These are phyloP conservation scores for Xylaria polymorpha DNA, from an alignment of 2,329 filamentous ascomycete genomes.

Conservation along the genomic window DNA sequence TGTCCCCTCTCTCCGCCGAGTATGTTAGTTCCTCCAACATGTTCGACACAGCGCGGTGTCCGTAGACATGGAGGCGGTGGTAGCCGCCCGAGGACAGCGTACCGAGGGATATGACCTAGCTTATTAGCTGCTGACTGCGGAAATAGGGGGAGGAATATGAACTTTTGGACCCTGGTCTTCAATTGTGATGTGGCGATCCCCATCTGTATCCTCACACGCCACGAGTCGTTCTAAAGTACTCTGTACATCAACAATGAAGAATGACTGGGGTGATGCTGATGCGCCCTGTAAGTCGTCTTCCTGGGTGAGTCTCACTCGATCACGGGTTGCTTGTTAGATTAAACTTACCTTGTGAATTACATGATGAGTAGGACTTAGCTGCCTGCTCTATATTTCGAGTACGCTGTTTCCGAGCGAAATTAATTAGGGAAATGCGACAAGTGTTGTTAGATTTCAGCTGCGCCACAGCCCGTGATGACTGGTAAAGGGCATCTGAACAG, in stretches of 20 bases:
- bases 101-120: conserved; percentile 5
- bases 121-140: background rate
- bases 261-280: background rate
- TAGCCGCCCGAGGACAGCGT: conserved; percentile 10
- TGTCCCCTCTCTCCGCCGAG: background rate
- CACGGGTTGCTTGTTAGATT: background rate
- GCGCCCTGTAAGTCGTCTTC: conserved; percentile 3
- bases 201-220: conserved; percentile 13
- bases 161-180: conserved; percentile 19
- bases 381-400: background rate
- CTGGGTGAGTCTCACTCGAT: background rate
- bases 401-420: conserved; percentile 1
- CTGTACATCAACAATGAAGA: conserved; percentile 16
- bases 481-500: background rate
- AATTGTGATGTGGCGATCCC: conserved; percentile 19
- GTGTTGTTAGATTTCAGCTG: background rate
- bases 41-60: background rate
- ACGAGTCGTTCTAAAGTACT: conserved; percentile 3
- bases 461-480: background rate
- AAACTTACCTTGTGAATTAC: background rate
- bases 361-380: background rate
- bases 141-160: background rate
- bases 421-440: background rate
- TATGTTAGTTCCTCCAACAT: conserved; percentile 12
- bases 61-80: background rate